Evolutionary conservation across 441 rosid species (phyloP).

Genomic region (Gossypium gossypioides): DNA sequence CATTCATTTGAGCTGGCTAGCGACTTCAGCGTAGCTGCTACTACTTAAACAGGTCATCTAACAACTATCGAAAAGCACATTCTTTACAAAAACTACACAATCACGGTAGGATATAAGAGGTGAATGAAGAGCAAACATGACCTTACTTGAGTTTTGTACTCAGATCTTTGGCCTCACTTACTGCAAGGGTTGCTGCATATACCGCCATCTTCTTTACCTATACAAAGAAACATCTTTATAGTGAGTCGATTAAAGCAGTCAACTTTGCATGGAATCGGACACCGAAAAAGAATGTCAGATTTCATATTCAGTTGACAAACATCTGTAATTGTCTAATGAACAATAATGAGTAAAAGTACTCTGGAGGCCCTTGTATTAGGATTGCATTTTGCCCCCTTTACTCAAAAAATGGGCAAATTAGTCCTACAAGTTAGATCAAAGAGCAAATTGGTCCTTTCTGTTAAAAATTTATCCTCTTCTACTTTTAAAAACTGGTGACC

Average conservation of each 20-base stretch:
- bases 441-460: too few relatives aligned
- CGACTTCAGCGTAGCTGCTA: not conserved
- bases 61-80: not conserved
- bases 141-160: constrained; percentile 22
- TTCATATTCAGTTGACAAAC: not conserved
- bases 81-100: constrained; percentile 5
- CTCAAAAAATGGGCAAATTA: too few relatives aligned
- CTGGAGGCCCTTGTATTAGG: too few relatives aligned
- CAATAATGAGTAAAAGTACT: not conserved
- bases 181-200: constrained; percentile 30
- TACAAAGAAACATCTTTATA: constrained; percentile 8
- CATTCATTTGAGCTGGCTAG: constrained; percentile 6
- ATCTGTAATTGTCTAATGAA: not conserved
- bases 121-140: constrained; percentile 2
- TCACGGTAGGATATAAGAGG: not conserved
- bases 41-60: constrained; percentile 5
- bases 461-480: too few relatives aligned
- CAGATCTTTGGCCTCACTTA: constrained; percentile 27
- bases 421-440: too few relatives aligned
- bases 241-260: not conserved
- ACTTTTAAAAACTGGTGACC: too few relatives aligned
- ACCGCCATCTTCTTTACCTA: constrained; percentile 46
- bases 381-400: too few relatives aligned
- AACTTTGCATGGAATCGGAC: not conserved
- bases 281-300: not conserved